Evolutionary conservation across 306 rosid genomes (phyloP), one percentile per base, ranked within the genome.

Genomic region (Arachis hypogaea): DNA sequence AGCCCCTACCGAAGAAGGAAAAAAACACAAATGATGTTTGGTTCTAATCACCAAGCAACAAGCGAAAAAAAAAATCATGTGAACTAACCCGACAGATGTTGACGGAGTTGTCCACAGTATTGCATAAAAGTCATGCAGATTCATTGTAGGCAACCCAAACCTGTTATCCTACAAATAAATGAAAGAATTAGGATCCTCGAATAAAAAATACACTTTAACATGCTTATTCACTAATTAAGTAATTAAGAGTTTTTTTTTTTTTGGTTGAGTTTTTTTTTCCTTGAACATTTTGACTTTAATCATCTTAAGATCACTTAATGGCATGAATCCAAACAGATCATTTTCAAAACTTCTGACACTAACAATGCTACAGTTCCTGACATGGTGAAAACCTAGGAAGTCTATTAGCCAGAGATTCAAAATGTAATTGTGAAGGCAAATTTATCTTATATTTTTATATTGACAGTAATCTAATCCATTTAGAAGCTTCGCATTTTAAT

Each of bases 121-220:
- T 18, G 90, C 86, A 55, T 22, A 36, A 74, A 73, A 86, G 61
- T 89, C 89, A 90, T 11, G 82, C 74, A 62, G 86, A 82, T 82
- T 89, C 95, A 80, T 86, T 90, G 82, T 93, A 90, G 62, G 80
- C 82, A 52, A 93, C 88, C 98, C 98, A 93, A 42, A 85, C 92
- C 98, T 93, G 86, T 51, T 58, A 84, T 78, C 72, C 69, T 47
- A 60, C 10, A 41, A 46, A 50, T 43, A 66, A 61, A 47, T 61
- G 65, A 42, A 60, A 73, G 28, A 54, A 9, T 71, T 80, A 63
- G 52, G 72, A 29, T 54, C 62, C 59, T 38, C 8, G 55, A 7
- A 61, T 11, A 49, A 65, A 47, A 60, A 66, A 41, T 61, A 63
- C 73, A 67, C 63, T 14, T 50, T 44, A 33, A 36, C 8, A 40